A percentile compares a stretch with the other conserved stretches of the same genome.
Conservation (phyloP, 495 filamentous ascomycete species). For the Penicillium crystallinum region DNA sequence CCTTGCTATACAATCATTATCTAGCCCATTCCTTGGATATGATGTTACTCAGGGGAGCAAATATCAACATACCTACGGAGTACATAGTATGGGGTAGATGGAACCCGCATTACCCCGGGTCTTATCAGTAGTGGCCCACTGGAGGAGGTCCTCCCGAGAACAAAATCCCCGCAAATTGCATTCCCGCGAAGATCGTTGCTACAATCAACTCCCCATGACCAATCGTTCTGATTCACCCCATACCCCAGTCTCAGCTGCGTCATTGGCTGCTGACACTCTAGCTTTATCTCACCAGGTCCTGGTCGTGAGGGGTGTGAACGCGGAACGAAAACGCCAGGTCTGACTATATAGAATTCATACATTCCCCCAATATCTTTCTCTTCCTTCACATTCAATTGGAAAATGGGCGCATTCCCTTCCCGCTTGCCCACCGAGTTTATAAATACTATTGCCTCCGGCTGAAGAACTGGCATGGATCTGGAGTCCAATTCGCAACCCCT, state of each 20-base stretch:
- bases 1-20: too few relatives aligned
- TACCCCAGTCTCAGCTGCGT: background rate
- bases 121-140: constrained; percentile 13
- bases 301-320: constrained; percentile 2
- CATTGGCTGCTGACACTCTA: constrained; percentile 19
- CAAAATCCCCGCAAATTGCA: constrained; percentile 23
- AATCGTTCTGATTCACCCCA: constrained; percentile 8
- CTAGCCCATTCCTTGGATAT: too few relatives aligned
- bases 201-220: constrained; percentile 23
- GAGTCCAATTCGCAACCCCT: constrained; percentile 26
- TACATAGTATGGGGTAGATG: too few relatives aligned
- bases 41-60: too few relatives aligned
- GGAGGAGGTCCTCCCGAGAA: constrained; percentile 26
- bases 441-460: constrained; percentile 10
- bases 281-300: constrained; percentile 21
- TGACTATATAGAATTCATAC: constrained; percentile 15
- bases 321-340: background rate
- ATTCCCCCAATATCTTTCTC: background rate
- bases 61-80: too few relatives aligned
- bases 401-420: constrained; percentile 20
- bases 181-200: constrained; percentile 7
- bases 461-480: constrained; percentile 27
- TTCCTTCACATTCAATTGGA: constrained; percentile 7
- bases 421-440: constrained; percentile 15
- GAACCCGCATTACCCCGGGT: background rate